Percentiles rank a stretch among this genome's conserved stretches.
These are phyloP conservation scores for Kurtzmaniella quercitrusa DNA, from an alignment of 1,139 yeast species.

Conservation along the genomic window DNA sequence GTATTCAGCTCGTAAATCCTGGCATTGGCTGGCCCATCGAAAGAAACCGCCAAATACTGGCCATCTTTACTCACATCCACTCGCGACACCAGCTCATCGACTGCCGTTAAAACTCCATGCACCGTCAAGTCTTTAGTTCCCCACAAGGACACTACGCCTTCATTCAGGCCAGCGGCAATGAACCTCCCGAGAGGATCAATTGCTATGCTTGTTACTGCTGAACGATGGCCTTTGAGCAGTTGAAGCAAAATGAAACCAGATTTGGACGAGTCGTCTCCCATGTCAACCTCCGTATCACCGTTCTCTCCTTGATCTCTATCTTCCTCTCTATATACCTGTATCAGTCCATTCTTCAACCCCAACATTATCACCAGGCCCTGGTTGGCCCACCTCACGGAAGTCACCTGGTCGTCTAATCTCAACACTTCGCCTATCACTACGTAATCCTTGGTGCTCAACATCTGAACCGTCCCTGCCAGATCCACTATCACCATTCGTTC, in stretches of 20 bases:
- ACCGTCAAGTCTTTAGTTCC: slow-evolving; percentile 43
- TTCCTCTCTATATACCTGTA: slow-evolving; percentile 13
- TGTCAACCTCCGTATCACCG: not conserved
- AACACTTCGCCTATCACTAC: slow-evolving; percentile 19
- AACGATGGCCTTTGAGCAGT: slow-evolving; percentile 42
- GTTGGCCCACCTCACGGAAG: slow-evolving; percentile 38
- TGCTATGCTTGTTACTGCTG: slow-evolving; percentile 46
- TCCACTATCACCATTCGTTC: slow-evolving; percentile 46
- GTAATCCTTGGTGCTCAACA: slow-evolving; percentile 23
- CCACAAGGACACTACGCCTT: slow-evolving; percentile 70
- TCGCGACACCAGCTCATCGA: slow-evolving; percentile 47
- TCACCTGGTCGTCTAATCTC: slow-evolving; percentile 20
- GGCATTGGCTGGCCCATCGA: slow-evolving; percentile 35
- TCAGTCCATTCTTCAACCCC: slow-evolving; percentile 39
- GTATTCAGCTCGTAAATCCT: slow-evolving; percentile 35
- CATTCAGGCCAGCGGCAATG: slow-evolving; percentile 61
- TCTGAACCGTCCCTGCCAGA: slow-evolving; percentile 25
- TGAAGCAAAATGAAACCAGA: slow-evolving; percentile 22
- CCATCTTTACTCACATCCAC: slow-evolving; percentile 47
- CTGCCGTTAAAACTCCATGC: slow-evolving; percentile 35
- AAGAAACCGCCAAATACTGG: slow-evolving; percentile 39
- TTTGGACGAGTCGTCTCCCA: not conserved
- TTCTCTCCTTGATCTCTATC: slow-evolving; percentile 10
- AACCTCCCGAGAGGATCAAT: slow-evolving; percentile 58
- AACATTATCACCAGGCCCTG: slow-evolving; percentile 24